These are phyloP conservation scores for Aspergillus sp. DNA, from an alignment of 2,329 filamentous ascomycete genomes.

Conservation along the genomic window DNA sequence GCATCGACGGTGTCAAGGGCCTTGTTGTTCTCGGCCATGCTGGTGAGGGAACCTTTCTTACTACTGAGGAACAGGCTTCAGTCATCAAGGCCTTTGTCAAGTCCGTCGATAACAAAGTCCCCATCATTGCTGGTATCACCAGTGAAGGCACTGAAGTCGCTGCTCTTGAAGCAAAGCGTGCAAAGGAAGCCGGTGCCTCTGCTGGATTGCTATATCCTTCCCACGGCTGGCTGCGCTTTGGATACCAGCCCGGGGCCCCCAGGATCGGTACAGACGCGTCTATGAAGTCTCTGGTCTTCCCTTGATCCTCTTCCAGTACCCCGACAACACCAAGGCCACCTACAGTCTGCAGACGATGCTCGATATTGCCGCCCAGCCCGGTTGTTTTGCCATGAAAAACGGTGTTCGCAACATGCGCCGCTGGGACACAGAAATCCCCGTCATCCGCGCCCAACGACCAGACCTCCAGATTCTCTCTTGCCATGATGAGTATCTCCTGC, in stretches of 20 bases:
- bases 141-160: conserved; percentile 51
- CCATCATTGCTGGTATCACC: conserved; percentile 51
- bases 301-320: conserved; percentile 52
- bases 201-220: conserved; percentile 51
- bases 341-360: conserved; percentile 50
- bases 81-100: conserved; percentile 52
- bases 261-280: conserved; percentile 48
- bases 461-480: conserved; percentile 49
- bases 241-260: conserved; percentile 49
- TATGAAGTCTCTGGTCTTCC: conserved; percentile 48
- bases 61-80: conserved; percentile 44
- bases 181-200: conserved; percentile 47
- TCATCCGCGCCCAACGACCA: conserved; percentile 46
- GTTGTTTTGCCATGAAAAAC: conserved; percentile 55
- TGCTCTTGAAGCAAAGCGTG: conserved; percentile 48
- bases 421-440: conserved; percentile 53
- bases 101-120: conserved; percentile 47
- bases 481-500: conserved; percentile 51
- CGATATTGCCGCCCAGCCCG: conserved; percentile 49
- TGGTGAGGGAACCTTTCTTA: conserved; percentile 52
- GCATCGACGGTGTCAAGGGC: conserved; percentile 48
- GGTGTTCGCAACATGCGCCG: conserved; percentile 54
- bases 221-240: conserved; percentile 53
- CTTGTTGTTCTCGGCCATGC: conserved; percentile 53
- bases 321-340: conserved; percentile 50